phyloP scores from a whole-genome alignment of 352 stramenopile species.

The Globisporangium paddicum region DNA sequence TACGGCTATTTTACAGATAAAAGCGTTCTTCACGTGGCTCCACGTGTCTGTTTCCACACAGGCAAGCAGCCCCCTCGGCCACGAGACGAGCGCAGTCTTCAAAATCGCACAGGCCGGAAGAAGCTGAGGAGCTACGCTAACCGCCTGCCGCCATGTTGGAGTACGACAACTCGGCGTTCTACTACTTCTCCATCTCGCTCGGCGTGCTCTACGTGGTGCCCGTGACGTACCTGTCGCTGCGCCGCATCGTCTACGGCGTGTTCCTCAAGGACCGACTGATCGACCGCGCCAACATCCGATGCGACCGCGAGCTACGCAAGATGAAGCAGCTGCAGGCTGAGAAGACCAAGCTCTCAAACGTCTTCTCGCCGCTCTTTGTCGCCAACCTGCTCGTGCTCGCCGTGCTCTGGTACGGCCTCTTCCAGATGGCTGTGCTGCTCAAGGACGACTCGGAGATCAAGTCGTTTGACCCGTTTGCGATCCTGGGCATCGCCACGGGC shows the following conservation, averaged over 20 bases:
- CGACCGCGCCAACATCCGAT: slow-evolving; percentile 78
- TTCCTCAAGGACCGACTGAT: slow-evolving; percentile 87
- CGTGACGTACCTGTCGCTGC: slow-evolving; percentile 89
- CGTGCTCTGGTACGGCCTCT: slow-evolving; percentile 77
- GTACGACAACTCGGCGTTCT: slow-evolving; percentile 99
- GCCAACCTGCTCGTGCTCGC: slow-evolving; percentile 70
- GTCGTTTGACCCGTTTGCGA: slow-evolving; percentile 97
- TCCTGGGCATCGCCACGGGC: slow-evolving; percentile 92
- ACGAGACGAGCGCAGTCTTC: slow-evolving; percentile 4
- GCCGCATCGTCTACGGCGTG: slow-evolving; percentile 83
- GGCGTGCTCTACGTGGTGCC: slow-evolving; percentile 96
- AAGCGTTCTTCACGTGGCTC: too few species aligned
- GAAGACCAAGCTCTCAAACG: slow-evolving; percentile 80
- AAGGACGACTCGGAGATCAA: slow-evolving; percentile 97
- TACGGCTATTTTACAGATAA: too few species aligned
- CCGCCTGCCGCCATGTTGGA: slow-evolving; percentile 84
- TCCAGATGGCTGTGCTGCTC: slow-evolving; percentile 90
- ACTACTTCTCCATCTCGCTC: slow-evolving; percentile 98
- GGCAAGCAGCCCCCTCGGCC: background rate
- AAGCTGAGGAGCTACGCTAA: background rate
- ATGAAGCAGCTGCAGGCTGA: slow-evolving; percentile 83
- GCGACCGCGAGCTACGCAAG: slow-evolving; percentile 79
- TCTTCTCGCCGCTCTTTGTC: slow-evolving; percentile 78
- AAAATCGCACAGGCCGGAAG: too few species aligned
- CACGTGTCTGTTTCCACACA: slow-evolving; percentile 12